Conservation (phyloP, 306 rosid species). For the Corylus americana region DNA sequence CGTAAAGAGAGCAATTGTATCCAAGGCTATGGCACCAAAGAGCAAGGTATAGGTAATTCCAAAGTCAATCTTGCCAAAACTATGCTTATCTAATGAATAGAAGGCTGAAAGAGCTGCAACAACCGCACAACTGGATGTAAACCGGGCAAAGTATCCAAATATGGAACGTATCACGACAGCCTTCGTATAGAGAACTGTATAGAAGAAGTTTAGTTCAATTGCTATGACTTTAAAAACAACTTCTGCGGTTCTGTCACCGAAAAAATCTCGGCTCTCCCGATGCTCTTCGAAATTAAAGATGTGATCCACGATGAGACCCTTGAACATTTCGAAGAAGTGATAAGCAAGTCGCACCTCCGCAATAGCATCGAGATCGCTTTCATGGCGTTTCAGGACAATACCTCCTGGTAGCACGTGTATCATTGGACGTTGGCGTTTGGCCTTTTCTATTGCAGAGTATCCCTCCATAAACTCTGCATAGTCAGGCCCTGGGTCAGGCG, state of each 20-base stretch:
- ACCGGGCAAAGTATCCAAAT: not conserved
- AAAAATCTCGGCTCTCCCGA: constrained; percentile 27
- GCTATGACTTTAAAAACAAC: constrained; percentile 22
- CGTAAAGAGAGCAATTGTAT: constrained; percentile 25
- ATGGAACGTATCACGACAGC: constrained; percentile 3
- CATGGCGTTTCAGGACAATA: too few relatives aligned
- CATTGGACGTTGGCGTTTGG: constrained; percentile 1
- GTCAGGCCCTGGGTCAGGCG: too few relatives aligned
- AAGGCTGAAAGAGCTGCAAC: constrained; percentile 10
- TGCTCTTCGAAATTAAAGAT: constrained; percentile 25
- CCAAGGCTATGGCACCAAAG: constrained; percentile 34
- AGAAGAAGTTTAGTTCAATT: constrained; percentile 35
- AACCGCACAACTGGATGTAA: constrained; percentile 7
- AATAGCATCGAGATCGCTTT: not conserved
- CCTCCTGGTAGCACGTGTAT: not conserved
- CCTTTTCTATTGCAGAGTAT: not conserved
- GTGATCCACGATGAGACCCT: constrained; percentile 35
- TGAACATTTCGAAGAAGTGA: constrained; percentile 1
- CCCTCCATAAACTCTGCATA: too few relatives aligned
- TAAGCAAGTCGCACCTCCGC: not conserved
- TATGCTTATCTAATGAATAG: constrained; percentile 5
- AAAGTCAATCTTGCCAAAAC: constrained; percentile 21
- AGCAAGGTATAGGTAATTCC: constrained; percentile 34
- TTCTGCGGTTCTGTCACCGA: not conserved
- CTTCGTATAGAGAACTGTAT: constrained; percentile 42